phyloP scores from a whole-genome alignment of 345 rosid species.

The Rhizophora apiculata region DNA sequence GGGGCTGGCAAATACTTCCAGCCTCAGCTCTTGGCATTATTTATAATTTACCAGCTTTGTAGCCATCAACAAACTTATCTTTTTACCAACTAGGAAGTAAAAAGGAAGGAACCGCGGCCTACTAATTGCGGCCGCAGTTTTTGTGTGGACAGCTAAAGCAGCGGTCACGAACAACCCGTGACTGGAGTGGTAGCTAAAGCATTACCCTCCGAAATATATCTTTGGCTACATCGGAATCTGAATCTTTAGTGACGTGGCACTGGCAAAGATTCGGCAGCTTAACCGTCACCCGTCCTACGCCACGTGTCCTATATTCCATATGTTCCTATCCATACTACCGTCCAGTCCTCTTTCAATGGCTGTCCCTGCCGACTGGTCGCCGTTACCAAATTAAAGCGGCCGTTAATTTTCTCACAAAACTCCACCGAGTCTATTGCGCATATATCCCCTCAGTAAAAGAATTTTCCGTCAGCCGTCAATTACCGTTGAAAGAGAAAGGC shows the following conservation, averaged over 20 bases:
- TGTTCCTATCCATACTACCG: neutral
- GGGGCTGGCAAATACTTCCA: no score
- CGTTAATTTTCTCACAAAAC: neutral
- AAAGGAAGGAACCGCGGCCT: neutral
- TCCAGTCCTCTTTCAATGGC: conserved; percentile 26
- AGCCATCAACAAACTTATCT: no score
- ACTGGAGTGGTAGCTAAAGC: neutral
- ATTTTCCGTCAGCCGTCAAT: no score
- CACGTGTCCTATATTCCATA: neutral
- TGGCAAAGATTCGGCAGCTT: conserved; percentile 16
- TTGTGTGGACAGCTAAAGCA: neutral
- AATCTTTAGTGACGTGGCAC: conserved; percentile 24
- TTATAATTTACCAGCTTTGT: no score
- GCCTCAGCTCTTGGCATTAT: no score
- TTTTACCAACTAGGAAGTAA: no score
- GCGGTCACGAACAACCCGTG: conserved; percentile 20
- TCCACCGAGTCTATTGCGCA: no score
- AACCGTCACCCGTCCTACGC: conserved; percentile 15
- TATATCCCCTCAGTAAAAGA: no score
- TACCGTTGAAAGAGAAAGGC: no score
- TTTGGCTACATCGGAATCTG: conserved; percentile 13
- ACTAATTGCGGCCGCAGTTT: neutral
- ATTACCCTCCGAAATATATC: neutral
- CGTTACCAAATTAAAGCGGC: conserved; percentile 7
- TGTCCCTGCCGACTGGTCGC: neutral